These are phyloP conservation scores for Dorcoceras hygrometricum DNA, from an alignment of 257 asterid species.

Conservation along the genomic window DNA sequence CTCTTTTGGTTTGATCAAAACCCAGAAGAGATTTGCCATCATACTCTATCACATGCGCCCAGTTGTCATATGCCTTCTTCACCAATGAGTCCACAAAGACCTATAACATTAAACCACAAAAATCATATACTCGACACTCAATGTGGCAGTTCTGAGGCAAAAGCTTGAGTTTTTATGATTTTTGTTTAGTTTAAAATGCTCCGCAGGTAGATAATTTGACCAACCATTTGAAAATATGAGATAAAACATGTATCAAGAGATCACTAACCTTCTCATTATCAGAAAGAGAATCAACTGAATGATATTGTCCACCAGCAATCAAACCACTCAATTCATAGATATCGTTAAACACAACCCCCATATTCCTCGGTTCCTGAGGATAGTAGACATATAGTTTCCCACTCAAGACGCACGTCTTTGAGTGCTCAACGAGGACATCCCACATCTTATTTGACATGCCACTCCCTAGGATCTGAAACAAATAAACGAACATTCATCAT, in stretches of 20 bases:
- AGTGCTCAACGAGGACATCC: slow-evolving; percentile 88
- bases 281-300: slow-evolving; percentile 72
- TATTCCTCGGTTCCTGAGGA: slow-evolving; percentile 74
- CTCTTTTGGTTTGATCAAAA: slow-evolving; percentile 41
- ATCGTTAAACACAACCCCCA: slow-evolving; percentile 79
- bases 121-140: background rate
- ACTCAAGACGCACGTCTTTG: slow-evolving; percentile 89
- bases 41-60: slow-evolving; percentile 83
- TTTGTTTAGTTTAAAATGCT: background rate
- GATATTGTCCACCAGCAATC: slow-evolving; percentile 69
- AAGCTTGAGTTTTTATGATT: background rate
- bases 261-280: slow-evolving; percentile 77
- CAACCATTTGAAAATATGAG: background rate
- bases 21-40: slow-evolving; percentile 85
- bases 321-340: slow-evolving; percentile 78
- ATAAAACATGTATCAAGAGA: background rate
- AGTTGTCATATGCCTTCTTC: slow-evolving; percentile 89
- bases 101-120: slow-evolving; percentile 38
- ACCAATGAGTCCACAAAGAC: slow-evolving; percentile 74
- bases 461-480: slow-evolving; percentile 78
- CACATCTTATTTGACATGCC: slow-evolving; percentile 99
- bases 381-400: slow-evolving; percentile 84
- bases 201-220: slow-evolving; percentile 9
- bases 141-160: background rate
- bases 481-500: slow-evolving; percentile 14